These are phyloP conservation scores for Solanum infundibuliforme DNA, from an alignment of 257 asterid species.

Conservation along the genomic window DNA sequence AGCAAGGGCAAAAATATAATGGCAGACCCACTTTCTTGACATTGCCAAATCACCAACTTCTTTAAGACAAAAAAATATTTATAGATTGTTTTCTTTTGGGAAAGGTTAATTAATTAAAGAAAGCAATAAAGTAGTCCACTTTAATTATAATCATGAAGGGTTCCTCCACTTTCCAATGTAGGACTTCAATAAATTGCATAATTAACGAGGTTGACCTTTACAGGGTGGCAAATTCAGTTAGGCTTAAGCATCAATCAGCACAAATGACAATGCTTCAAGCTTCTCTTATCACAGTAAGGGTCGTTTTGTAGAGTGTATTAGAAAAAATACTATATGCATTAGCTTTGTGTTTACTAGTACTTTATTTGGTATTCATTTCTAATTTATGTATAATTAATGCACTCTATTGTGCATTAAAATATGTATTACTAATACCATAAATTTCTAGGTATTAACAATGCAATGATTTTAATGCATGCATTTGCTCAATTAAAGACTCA, in stretches of 20 bases:
- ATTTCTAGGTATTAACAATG: background rate
- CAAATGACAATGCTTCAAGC: background rate
- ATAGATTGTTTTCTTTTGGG: background rate
- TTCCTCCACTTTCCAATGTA: background rate
- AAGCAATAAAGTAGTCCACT: constrained; percentile 1
- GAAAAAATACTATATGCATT: no score
- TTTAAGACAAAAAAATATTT: background rate
- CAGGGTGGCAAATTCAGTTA: constrained; percentile 21
- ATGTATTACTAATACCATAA: no score
- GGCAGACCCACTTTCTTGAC: constrained; percentile 22
- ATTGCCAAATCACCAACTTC: constrained; percentile 37
- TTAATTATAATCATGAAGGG: constrained; percentile 12
- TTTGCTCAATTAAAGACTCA: background rate
- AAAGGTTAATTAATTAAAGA: constrained; percentile 4
- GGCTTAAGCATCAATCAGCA: background rate
- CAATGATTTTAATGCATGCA: background rate
- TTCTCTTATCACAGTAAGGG: background rate
- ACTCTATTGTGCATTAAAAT: background rate
- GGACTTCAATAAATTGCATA: background rate
- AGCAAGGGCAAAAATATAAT: background rate
- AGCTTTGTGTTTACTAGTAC: no score
- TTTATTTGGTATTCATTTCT: background rate
- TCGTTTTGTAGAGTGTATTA: background rate
- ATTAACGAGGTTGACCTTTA: constrained; percentile 16
- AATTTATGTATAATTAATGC: background rate